Base-by-base conservation (phyloP, 139 green algal genomes). In the Dunaliella primolecta region DNA sequence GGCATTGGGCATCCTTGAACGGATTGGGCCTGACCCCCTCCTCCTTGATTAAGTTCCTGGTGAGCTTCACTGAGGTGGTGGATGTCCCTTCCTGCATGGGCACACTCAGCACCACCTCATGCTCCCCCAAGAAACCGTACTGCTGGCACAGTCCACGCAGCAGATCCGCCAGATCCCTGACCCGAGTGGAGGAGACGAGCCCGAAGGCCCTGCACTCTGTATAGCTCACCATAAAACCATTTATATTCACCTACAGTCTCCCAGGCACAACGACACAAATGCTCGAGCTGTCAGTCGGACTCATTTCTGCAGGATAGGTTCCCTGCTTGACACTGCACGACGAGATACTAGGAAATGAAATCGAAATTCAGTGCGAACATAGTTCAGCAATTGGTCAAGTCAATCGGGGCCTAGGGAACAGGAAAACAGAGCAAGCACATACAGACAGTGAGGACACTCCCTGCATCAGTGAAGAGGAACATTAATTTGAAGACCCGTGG, bases 151-250 rank as follows among this genome's bases (percentile, higher is more conserved):
- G 30, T 1, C 78, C 78, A 36, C 78, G 37, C 78, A 83, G 78
- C 31, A 83, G 36, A 2, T 35, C 36, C 11, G 78, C 78, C 36
- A 83, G 27, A 1, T 25, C 25, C 1, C 7, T 38, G 37, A 83
- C 37, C 25, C 36, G 36, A 25, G 30, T 36, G 78, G 36, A 38
- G 36, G 36, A 11, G 1, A 83, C 37, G 78, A 36, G 24, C 1
- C 78, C 37, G 32, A 83, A 83, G 3, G 78, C 78, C 24, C 37
- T 36, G 78, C 78, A 83, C 78, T 83, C 78, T 1, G 78, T 83
- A 23, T 21, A 64, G 46, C 46, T 64, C 46, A 64, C 46, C 46
- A 64, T 64, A 7, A 64, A 64, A 15, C 46, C 46, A 64, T 64
- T 15, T 64, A 7, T 25, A 64, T 64, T 64, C 46, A 15, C 46